Percentiles rank a stretch among this genome's conserved stretches.
Evolutionary conservation across 495 filamentous ascomycete genomes (phyloP).

Genomic region (Pyrenopolyporus hunteri): DNA sequence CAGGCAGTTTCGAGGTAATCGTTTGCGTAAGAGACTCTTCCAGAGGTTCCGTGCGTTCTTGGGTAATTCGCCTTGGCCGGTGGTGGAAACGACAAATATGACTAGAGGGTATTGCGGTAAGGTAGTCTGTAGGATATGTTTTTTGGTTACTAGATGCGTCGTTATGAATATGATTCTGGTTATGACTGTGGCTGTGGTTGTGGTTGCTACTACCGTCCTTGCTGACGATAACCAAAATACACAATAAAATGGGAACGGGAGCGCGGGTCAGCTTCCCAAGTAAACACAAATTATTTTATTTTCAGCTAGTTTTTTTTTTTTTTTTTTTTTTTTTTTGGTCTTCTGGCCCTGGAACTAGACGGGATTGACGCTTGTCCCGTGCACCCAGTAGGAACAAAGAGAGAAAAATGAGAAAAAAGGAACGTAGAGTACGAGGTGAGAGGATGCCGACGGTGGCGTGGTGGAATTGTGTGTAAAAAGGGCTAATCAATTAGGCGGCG

Average conservation of each 20-base stretch:
- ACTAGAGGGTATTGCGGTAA: conserved; percentile 63
- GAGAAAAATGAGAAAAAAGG: neutral
- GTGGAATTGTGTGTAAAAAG: neutral
- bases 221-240: no score
- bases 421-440: neutral
- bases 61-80: conserved; percentile 93
- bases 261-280: conserved; percentile 8
- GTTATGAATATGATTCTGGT: neutral
- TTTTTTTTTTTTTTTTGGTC: neutral
- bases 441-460: neutral
- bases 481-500: neutral
- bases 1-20: conserved; percentile 74
- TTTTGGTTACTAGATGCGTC: conserved; percentile 19
- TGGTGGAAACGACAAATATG: conserved; percentile 86
- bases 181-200: no score
- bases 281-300: neutral
- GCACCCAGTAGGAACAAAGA: neutral
- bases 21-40: conserved; percentile 80
- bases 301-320: neutral
- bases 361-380: neutral
- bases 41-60: conserved; percentile 80
- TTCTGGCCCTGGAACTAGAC: neutral
- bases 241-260: conserved; percentile 9
- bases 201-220: no score
- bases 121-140: conserved; percentile 44